Conservation (phyloP, 371 early-diverging fungal genomes). For the Mortierella sp. region DNA sequence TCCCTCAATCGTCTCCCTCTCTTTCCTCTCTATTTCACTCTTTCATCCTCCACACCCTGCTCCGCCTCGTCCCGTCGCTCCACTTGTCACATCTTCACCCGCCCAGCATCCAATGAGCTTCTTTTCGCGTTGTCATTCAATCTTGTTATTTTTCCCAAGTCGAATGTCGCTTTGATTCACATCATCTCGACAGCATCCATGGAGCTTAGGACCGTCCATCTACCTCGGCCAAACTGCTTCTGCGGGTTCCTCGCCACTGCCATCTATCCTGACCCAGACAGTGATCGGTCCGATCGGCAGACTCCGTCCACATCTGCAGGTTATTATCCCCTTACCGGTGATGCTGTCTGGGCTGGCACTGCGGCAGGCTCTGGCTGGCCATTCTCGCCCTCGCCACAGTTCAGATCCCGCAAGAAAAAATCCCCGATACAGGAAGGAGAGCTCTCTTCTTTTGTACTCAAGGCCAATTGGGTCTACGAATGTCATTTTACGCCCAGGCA, state of each 20-base stretch:
- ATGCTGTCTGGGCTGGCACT: too few relatives aligned
- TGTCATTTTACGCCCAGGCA: slow-evolving; percentile 8
- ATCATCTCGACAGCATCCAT: neutral
- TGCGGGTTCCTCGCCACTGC: slow-evolving; percentile 10
- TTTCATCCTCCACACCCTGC: too few relatives aligned
- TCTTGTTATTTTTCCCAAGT: too few relatives aligned
- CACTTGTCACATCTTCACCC: too few relatives aligned
- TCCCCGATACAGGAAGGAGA: neutral
- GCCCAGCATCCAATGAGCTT: too few relatives aligned
- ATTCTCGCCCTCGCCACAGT: neutral
- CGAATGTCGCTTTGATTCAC: too few relatives aligned
- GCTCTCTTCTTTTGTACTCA: neutral
- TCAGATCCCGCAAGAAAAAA: neutral
- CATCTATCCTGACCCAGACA: slow-evolving; percentile 5
- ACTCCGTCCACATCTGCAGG: neutral
- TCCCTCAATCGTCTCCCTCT: too few relatives aligned
- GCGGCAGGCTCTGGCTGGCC: too few relatives aligned
- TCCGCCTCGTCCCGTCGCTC: too few relatives aligned
- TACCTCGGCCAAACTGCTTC: slow-evolving; percentile 15
- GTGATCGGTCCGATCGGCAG: neutral
- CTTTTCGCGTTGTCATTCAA: too few relatives aligned
- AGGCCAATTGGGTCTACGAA: slow-evolving; percentile 14
- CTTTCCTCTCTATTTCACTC: too few relatives aligned
- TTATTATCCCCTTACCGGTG: neutral
- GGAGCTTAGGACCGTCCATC: neutral